phyloP scores from a whole-genome alignment of 2,329 filamentous ascomycete genomes.

The Diaporthe australafricana region DNA sequence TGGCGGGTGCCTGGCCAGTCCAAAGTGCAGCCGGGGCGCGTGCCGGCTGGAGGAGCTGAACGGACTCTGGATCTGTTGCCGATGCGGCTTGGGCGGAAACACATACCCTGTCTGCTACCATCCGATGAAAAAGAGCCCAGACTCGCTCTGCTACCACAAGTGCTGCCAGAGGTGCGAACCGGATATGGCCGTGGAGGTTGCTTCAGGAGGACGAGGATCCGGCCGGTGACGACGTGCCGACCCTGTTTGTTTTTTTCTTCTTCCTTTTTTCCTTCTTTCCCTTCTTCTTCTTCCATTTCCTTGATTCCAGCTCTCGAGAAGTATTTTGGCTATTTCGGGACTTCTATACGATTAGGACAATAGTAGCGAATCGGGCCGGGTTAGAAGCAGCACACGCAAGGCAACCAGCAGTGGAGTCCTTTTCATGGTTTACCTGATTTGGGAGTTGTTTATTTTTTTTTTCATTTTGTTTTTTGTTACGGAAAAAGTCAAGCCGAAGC shows the following conservation, averaged over 20 bases:
- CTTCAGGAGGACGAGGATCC: neutral
- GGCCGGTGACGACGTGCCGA: constrained; percentile 19
- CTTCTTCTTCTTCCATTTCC: neutral
- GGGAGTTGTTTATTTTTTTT: neutral
- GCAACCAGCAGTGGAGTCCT: neutral
- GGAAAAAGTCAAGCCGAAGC: neutral
- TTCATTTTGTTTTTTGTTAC: neutral
- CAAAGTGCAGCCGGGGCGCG: constrained; percentile 58
- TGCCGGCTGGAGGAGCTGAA: constrained; percentile 62
- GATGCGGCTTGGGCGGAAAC: constrained; percentile 60
- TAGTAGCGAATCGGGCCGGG: constrained; percentile 23
- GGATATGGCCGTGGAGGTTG: constrained; percentile 42
- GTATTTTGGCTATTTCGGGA: neutral
- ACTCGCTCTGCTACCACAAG: constrained; percentile 65
- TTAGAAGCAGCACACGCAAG: constrained; percentile 15
- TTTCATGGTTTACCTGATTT: neutral
- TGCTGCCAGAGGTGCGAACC: constrained; percentile 58
- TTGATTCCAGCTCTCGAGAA: neutral
- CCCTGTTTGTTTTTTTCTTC: neutral
- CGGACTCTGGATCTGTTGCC: constrained; percentile 63
- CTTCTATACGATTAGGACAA: constrained; percentile 4
- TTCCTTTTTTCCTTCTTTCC: neutral
- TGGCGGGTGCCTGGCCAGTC: constrained; percentile 58
- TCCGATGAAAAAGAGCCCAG: constrained; percentile 57
- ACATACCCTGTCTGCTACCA: constrained; percentile 58